Percentiles rank a stretch among this genome's conserved stretches.
These are phyloP conservation scores for Strobilomyces confusus DNA, from an alignment of 768 basidiomycete genomes.

Conservation along the genomic window DNA sequence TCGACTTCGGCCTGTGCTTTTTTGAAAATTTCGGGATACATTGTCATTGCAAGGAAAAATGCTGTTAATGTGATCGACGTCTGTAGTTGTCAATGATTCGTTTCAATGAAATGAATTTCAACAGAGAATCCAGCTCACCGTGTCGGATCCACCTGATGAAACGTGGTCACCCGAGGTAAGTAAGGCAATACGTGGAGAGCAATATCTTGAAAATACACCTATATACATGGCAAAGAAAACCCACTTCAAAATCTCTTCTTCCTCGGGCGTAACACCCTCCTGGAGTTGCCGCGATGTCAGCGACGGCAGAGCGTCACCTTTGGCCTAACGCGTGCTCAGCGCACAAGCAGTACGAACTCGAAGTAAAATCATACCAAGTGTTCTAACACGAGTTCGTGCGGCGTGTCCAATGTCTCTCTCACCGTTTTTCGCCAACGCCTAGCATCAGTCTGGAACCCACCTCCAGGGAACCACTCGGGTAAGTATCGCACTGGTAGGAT, in stretches of 20 bases:
- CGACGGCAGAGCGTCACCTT: conserved; percentile 5
- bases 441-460: not conserved
- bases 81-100: conserved; percentile 9
- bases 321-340: not conserved
- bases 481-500: conserved; percentile 7
- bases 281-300: conserved; percentile 5
- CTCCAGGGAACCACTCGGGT: conserved; percentile 2
- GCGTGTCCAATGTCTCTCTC: not conserved
- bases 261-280: not conserved
- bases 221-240: conserved; percentile 6
- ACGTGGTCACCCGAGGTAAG: not conserved
- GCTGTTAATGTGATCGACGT: conserved; percentile 2
- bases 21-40: conserved; percentile 4
- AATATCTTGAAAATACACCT: conserved; percentile 1
- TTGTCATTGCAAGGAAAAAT: conserved; percentile 17
- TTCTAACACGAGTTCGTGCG: not conserved
- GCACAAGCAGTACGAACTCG: not conserved
- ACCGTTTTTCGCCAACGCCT: not conserved
- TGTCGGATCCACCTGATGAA: conserved; percentile 23
- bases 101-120: not conserved
- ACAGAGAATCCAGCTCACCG: conserved; percentile 17
- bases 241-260: conserved; percentile 14
- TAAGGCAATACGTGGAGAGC: too few species aligned
- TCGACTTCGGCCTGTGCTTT: conserved; percentile 5
- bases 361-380: conserved; percentile 6